These are phyloP conservation scores for Cyclotella distinguenda DNA, from an alignment of 108 stramenopile species.

Conservation along the genomic window DNA sequence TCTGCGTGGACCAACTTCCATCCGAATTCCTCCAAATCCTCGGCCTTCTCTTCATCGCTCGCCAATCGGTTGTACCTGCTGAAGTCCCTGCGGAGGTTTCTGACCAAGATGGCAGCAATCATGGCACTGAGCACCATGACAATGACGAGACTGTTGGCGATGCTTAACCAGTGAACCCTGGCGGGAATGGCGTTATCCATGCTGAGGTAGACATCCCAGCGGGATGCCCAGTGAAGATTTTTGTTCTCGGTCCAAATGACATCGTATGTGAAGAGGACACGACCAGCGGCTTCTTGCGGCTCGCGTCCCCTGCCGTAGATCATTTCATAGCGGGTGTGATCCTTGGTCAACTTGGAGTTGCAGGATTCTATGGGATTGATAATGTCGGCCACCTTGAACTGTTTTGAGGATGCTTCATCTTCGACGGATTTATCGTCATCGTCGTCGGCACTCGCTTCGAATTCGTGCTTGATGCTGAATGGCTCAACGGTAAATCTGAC, in stretches of 20 bases:
- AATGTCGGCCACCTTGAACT: slow-evolving; percentile 61
- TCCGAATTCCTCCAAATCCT: slow-evolving; percentile 96
- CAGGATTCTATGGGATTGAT: slow-evolving; percentile 72
- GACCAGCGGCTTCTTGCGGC: slow-evolving; percentile 71
- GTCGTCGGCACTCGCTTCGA: slow-evolving; percentile 49
- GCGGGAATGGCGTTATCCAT: slow-evolving; percentile 93
- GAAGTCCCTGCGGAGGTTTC: slow-evolving; percentile 88
- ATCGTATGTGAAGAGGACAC: slow-evolving; percentile 95
- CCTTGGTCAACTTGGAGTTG: slow-evolving; percentile 40
- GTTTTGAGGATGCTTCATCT: slow-evolving; percentile 34
- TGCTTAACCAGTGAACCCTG: slow-evolving; percentile 94
- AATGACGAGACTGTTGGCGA: slow-evolving; percentile 92
- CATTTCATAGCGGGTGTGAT: slow-evolving; percentile 84
- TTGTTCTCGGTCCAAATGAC: slow-evolving; percentile 85
- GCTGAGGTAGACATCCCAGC: slow-evolving; percentile 97
- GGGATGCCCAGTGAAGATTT: slow-evolving; percentile 90
- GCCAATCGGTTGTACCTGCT: slow-evolving; percentile 85
- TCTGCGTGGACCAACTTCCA: slow-evolving; percentile 99
- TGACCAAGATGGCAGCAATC: slow-evolving; percentile 93
- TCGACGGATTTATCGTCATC: slow-evolving; percentile 45
- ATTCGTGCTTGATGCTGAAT: slow-evolving; percentile 92
- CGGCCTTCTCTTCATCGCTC: slow-evolving; percentile 94
- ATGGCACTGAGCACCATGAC: slow-evolving; percentile 92
- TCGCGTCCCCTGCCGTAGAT: slow-evolving; percentile 54
- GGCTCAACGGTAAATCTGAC: slow-evolving; percentile 96